phyloP scores from a whole-genome alignment of 106 monocot genomes.

The Dendrobium catenatum region DNA sequence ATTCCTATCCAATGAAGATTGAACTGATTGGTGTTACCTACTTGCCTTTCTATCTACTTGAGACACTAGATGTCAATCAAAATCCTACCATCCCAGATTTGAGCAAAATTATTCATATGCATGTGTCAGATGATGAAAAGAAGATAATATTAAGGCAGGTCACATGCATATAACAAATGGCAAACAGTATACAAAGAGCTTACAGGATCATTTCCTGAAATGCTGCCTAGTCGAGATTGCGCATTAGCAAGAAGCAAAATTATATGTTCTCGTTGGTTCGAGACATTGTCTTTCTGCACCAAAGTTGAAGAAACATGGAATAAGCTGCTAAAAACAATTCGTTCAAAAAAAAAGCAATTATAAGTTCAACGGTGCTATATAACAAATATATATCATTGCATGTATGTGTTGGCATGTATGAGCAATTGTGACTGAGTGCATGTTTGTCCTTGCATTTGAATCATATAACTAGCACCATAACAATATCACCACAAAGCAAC shows the following conservation, averaged over 20 bases:
- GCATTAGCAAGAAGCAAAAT: slow-evolving; percentile 91
- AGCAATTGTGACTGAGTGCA: neutral
- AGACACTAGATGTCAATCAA: neutral
- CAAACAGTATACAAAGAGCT: slow-evolving; percentile 8
- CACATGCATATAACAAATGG: neutral
- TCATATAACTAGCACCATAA: neutral
- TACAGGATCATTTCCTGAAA: slow-evolving; percentile 68
- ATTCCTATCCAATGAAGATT: neutral
- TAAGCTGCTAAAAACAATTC: neutral
- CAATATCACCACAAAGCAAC: neutral
- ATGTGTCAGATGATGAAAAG: neutral
- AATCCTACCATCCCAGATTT: neutral
- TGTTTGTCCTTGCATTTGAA: neutral
- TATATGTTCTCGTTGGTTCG: slow-evolving; percentile 89
- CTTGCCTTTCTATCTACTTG: neutral
- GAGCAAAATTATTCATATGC: neutral
- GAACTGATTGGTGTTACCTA: neutral
- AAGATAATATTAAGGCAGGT: neutral
- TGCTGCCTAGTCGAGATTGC: slow-evolving; percentile 68
- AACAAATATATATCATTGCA: neutral
- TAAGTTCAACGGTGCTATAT: neutral
- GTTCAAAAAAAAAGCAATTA: neutral
- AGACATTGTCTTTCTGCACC: slow-evolving; percentile 82
- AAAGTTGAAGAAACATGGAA: neutral
- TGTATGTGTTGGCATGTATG: neutral